These are phyloP conservation scores for Amoebophrya sp. DNA, from an alignment of 169 alveolate genomes.

Conservation along the genomic window DNA sequence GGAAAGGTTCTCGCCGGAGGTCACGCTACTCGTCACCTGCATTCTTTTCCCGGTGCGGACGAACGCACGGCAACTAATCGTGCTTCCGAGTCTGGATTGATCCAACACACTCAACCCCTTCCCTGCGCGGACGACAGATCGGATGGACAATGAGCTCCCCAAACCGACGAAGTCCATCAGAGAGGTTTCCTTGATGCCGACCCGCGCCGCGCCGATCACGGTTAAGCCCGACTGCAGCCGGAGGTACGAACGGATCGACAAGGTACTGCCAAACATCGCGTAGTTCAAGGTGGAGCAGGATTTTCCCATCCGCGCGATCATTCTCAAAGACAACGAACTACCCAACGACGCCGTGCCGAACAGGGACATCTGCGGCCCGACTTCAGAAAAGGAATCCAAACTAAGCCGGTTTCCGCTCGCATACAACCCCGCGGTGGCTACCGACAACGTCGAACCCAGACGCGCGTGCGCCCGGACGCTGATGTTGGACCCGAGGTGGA, in stretches of 20 bases:
- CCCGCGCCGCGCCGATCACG: not conserved
- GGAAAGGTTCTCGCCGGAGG: not conserved
- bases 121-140: not conserved
- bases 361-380: no score
- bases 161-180: not conserved
- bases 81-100: not conserved
- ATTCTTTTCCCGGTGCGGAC: no score
- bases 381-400: no score
- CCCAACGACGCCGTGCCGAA: constrained; percentile 18
- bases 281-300: not conserved
- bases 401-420: no score
- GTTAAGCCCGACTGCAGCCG: not conserved
- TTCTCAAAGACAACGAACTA: constrained; percentile 21
- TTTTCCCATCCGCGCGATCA: not conserved
- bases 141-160: constrained; percentile 24
- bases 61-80: not conserved
- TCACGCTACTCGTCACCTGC: no score
- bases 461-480: not conserved
- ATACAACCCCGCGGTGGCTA: no score
- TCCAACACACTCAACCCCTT: not conserved
- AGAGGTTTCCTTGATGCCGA: not conserved
- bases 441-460: not conserved
- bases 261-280: not conserved
- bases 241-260: not conserved
- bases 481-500: not conserved